Conservation (phyloP, 768 basidiomycete species). For the Rhodotorula toruloides region DNA sequence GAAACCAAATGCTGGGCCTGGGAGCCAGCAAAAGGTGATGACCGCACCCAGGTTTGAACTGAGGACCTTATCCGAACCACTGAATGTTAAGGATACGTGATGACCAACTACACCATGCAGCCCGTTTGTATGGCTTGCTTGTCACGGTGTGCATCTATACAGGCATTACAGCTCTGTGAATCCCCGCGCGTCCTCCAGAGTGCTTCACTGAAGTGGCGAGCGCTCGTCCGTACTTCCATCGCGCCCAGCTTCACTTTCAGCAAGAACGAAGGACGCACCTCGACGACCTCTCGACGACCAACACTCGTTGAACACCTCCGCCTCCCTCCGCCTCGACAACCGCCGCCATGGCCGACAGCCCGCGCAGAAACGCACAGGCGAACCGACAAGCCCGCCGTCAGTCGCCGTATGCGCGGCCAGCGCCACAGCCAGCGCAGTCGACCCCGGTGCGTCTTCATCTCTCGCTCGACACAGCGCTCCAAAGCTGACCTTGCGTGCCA, state of each 20-base stretch:
- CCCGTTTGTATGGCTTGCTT: too few relatives aligned
- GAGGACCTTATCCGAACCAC: neutral
- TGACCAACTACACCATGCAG: constrained; percentile 7
- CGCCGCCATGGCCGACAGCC: constrained; percentile 16
- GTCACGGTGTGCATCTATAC: too few relatives aligned
- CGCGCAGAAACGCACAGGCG: constrained; percentile 8
- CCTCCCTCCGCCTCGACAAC: neutral
- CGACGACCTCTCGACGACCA: neutral
- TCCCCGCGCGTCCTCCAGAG: too few relatives aligned
- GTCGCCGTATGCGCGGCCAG: constrained; percentile 7
- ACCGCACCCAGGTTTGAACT: neutral
- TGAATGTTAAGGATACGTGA: too few relatives aligned
- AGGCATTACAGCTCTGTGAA: too few relatives aligned
- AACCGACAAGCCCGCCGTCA: constrained; percentile 20
- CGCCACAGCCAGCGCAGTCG: neutral
- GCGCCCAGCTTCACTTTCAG: too few relatives aligned
- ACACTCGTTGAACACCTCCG: neutral
- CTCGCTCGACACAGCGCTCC: neutral
- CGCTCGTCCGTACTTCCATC: too few relatives aligned
- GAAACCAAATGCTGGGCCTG: too few relatives aligned
- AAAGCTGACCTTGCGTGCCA: neutral
- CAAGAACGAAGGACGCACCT: neutral
- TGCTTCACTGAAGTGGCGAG: too few relatives aligned
- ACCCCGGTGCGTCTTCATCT: constrained; percentile 9
- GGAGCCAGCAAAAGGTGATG: constrained; percentile 1